Evolutionary conservation across 2,329 filamentous ascomycete genomes (phyloP), one percentile per base, ranked within the genome.

Genomic region (Stemphylium beticola): DNA sequence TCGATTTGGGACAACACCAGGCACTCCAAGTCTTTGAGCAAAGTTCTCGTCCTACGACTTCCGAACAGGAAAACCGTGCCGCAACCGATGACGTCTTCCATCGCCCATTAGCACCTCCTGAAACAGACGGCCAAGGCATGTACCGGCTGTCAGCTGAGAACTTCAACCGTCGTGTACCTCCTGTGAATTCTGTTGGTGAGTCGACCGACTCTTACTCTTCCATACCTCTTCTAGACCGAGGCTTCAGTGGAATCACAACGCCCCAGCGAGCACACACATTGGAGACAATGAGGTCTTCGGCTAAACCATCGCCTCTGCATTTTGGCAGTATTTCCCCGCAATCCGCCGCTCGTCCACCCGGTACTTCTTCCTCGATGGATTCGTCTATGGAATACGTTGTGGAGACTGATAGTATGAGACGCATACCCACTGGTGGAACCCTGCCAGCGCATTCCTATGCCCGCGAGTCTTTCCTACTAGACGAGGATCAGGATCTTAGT

Each of bases 191-290:
- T 22, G 82, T 85, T 12, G 62, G 64, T 14, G 84, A 83, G 51
- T 92, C 91, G 0, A 83, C 85, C 24, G 86, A 88, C 44, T 93
- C 90, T 0, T 92, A 92, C 69, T 88, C 85, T 34, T 93, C 90
- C 0, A 86, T 88, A 31, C 91, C 92, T 4, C 81, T 95, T 7
- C 81, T 96, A 11, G 88, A 93, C 57, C 85, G 89, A 44, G 89
- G 83, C 3, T 69, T 74, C 15, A 74, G 71, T 49, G 71, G 70
- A 9, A 58, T 72, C 17, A 57, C 57, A 26, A 50, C 45, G 18
- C 53, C 64, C 10, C 55, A 48, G 5, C 58, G 61, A 46, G 57
- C 55, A n/a, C 58, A 55, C 12, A 72, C 57, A 9, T 73, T 82
- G 43, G 77, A 81, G 14, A 79, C 79, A 2, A 81, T 82, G 78